Evolutionary conservation across 768 basidiomycete genomes (phyloP), one percentile per base, ranked within the genome.

Genomic region (Lactifluus echinatus): DNA sequence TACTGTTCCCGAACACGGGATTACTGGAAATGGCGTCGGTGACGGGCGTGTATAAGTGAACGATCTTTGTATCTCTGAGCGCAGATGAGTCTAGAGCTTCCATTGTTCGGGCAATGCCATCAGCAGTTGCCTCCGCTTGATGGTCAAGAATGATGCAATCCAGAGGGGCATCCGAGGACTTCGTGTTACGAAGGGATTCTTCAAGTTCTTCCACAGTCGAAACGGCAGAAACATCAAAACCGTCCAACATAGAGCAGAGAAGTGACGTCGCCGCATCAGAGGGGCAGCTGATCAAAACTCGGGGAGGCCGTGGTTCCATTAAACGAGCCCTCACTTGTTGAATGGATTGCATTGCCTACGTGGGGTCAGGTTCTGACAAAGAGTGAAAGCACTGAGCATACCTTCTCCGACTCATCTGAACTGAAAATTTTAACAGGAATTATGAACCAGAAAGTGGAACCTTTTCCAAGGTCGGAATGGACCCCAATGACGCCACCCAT

Each of bases 401-500:
- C 84, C 74, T 79, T 80, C 56, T 73, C 71, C 14, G 82, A 79
- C 59, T 85, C 84, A 24, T 75, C 76, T 1, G 79, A 75, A 31
- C 76, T 72, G 64, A 75, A 79, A 14, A 80, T 71, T 62, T 78
- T 82, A 24, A 83, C 81, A 0, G 85, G 85, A 39, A 89, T 79
- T 1, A 79, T 83, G 67, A 87, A 89, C 82, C 82, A 85, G 66
- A 89, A 89, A 8, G 73, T 76, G 3, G 84, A 85, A 3, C 87
- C 85, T 45, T 76, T 71, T 51, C 79, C 78, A 11, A 82, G 71
- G 60, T 85, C 79, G 1, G 85, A 87, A 17, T 80, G 73, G 8
- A 87, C 84, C 10, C 82, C 84, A 50, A 89, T 87, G 4, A 77
- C 80, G 21, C 87, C 87, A 19, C 83, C 81, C 79, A 87, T 83